Base-by-base conservation (phyloP, 2,329 filamentous ascomycete species). In the Fusarium liriodendri region DNA sequence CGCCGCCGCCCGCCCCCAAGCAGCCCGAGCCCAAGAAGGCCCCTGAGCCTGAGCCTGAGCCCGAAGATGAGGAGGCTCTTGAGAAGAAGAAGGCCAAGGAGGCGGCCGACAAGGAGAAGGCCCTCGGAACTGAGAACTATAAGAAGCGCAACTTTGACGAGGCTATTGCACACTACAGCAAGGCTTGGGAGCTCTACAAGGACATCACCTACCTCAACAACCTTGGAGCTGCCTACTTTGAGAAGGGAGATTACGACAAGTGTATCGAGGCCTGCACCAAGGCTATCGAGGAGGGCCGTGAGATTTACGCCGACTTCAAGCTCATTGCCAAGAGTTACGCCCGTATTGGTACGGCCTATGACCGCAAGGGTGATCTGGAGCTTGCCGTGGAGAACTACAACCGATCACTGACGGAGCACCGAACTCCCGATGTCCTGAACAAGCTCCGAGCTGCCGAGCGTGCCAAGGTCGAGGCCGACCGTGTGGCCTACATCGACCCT, bases 151-250 rank as follows among this genome's bases (percentile, higher is more conserved):
- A 98, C 81, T 98, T 99, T 77, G 97, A 98, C 79, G 91, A 93
- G 80, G 97, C 97, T 60, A 98, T 99, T 79, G 91, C 92, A 81
- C 95, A 99, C 86, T 99, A 99, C 88, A 90, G 84, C 82, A 97
- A 97, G 83, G 97, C 97, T 0, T 99, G 97, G 97, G 95, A 98
- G 69, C 84, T 94, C 42, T 89, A 94, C 90, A 97, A 98, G 88
- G 97, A 99, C 80, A 97, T 99, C 80, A 97, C 96, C 18, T 99
- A 99, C 85, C 89, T 98, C 69, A 99, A 97, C 87, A 99, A 99
- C 85, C 89, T 97, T 35, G 95, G 95, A 69, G 97, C 97, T 5
- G 97, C 96, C 69, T 91, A 97, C 80, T 98, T 95, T 78, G 97
- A 99, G 84, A 98, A 98, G 88, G 95, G 95, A 66, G 97, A 98